Evolutionary conservation across 2,329 filamentous ascomycete genomes (phyloP).

Genomic region (Chalaropsis thielavioides): DNA sequence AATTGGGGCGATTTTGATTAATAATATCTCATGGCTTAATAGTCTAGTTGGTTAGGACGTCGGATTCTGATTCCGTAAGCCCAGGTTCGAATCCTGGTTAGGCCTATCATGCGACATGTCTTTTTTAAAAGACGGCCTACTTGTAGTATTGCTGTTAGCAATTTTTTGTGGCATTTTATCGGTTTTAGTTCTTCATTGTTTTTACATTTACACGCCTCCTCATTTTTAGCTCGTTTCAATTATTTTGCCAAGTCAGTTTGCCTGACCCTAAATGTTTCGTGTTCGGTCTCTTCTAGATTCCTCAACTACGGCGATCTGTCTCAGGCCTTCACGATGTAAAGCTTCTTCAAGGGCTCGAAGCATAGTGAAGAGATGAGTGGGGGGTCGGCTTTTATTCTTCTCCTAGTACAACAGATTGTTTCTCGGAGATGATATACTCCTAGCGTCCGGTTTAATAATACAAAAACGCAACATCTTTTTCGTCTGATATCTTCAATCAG

Average conservation of each 20-base stretch:
- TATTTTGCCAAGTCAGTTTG: too few species aligned
- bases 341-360: too few species aligned
- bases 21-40: background rate
- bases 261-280: too few species aligned
- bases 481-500: background rate
- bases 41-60: constrained; percentile 7
- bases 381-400: background rate
- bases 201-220: too few species aligned
- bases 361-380: background rate
- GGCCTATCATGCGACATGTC: background rate
- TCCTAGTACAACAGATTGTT: background rate
- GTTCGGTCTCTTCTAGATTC: too few species aligned
- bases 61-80: constrained; percentile 7
- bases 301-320: too few species aligned
- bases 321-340: too few species aligned
- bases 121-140: too few species aligned
- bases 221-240: too few species aligned
- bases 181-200: too few species aligned
- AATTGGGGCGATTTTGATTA: background rate
- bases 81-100: constrained; percentile 7
- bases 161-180: background rate
- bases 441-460: background rate
- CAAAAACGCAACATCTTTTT: background rate
- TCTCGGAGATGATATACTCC: background rate
- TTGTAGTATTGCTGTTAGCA: background rate